phyloP scores from a whole-genome alignment of 306 rosid genomes.

The Vicia villosa region DNA sequence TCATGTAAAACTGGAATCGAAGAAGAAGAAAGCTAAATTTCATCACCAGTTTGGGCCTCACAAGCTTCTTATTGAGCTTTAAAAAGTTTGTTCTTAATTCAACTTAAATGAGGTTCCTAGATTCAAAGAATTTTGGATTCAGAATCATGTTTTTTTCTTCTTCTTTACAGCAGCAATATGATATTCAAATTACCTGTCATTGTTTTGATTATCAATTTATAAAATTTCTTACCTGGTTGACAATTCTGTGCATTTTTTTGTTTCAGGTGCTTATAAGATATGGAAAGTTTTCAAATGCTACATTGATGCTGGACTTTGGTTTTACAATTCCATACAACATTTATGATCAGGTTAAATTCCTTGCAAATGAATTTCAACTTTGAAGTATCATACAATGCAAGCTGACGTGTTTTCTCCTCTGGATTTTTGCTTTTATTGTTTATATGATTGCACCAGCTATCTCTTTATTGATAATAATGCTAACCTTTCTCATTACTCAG shows the following conservation, averaged over 20 bases:
- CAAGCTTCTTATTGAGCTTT: background rate
- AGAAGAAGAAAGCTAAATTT: background rate
- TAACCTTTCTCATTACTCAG: constrained; percentile 44
- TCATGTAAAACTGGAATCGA: constrained; percentile 3
- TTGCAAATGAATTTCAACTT: constrained; percentile 33
- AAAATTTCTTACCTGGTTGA: constrained; percentile 25
- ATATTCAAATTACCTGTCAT: constrained; percentile 18
- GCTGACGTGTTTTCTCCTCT: constrained; percentile 4
- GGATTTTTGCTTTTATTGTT: constrained; percentile 21
- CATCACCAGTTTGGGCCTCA: background rate
- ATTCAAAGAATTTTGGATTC: constrained; percentile 2
- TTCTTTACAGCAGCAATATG: constrained; percentile 3
- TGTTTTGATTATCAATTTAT: constrained; percentile 1
- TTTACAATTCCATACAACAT: constrained; percentile 72
- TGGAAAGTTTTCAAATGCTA: constrained; percentile 81
- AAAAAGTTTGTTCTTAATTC: background rate
- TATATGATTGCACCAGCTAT: background rate
- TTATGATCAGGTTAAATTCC: constrained; percentile 65
- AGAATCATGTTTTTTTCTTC: constrained; percentile 11
- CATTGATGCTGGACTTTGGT: constrained; percentile 81
- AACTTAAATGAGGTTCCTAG: constrained; percentile 1
- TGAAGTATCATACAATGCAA: background rate
- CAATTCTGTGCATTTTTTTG: constrained; percentile 18
- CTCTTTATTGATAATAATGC: constrained; percentile 27
- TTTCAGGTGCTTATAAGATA: constrained; percentile 73